A percentile compares a stretch with the other conserved stretches of the same genome.
These are phyloP conservation scores for Citrullus amarus DNA, from an alignment of 306 rosid genomes.

Conservation along the genomic window DNA sequence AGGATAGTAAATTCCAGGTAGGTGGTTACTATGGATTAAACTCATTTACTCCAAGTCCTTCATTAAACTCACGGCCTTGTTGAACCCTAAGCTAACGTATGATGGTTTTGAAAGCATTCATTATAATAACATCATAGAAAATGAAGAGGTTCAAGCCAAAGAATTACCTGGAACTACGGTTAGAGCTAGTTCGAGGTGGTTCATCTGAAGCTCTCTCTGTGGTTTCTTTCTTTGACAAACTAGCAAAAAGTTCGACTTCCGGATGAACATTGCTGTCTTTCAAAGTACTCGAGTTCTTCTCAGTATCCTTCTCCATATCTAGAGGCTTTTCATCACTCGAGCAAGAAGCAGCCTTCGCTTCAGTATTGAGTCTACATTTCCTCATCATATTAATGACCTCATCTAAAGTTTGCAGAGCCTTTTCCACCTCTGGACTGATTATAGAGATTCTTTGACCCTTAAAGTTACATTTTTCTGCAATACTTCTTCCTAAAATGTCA, in stretches of 20 bases:
- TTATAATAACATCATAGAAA: neutral
- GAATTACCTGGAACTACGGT: constrained; percentile 38
- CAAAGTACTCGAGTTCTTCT: constrained; percentile 18
- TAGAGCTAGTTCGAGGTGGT: constrained; percentile 16
- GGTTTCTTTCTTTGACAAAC: constrained; percentile 14
- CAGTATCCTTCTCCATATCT: constrained; percentile 16
- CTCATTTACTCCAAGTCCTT: no score
- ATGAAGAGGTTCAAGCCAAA: neutral
- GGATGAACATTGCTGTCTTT: constrained; percentile 12
- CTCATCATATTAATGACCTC: constrained; percentile 42
- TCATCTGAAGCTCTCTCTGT: constrained; percentile 19
- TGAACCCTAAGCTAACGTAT: no score
- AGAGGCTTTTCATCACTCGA: constrained; percentile 15
- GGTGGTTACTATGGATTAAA: no score
- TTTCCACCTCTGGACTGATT: constrained; percentile 54
- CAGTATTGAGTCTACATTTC: constrained; percentile 29
- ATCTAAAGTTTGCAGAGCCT: constrained; percentile 70
- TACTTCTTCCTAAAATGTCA: constrained; percentile 11
- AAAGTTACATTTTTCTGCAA: constrained; percentile 8
- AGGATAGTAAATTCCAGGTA: no score
- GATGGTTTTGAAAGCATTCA: neutral
- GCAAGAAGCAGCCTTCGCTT: constrained; percentile 18
- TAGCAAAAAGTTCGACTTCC: constrained; percentile 13
- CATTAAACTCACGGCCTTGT: no score
- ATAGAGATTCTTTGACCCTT: constrained; percentile 23